Evolutionary conservation across 73 alveolate species (phyloP).

Genomic region (Paramecium pentaurelia): DNA sequence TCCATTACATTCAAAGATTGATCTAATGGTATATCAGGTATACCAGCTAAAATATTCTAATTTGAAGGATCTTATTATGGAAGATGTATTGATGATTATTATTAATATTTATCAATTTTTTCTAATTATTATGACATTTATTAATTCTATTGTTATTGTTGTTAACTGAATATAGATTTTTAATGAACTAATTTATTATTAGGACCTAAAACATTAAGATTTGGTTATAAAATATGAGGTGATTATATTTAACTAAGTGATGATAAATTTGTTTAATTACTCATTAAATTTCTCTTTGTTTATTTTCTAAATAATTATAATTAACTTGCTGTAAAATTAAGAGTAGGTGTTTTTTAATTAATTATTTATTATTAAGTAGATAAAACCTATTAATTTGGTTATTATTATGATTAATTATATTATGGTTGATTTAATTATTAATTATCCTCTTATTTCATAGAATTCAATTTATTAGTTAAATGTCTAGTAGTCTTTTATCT

Average conservation of each 20-base stretch:
- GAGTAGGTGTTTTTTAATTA: not conserved
- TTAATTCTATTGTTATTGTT: not conserved
- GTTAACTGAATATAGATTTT: not conserved
- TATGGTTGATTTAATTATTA: not conserved
- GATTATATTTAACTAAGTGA: not conserved
- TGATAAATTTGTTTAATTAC: not conserved
- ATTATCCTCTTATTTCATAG: not conserved
- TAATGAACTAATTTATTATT: not conserved
- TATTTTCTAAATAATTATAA: constrained; percentile 1
- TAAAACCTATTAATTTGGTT: not conserved
- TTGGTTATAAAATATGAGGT: not conserved
- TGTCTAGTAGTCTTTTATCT: not conserved
- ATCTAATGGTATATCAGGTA: not conserved
- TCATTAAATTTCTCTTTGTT: not conserved
- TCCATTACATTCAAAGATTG: not conserved
- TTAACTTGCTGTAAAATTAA: constrained; percentile 1
- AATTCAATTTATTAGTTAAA: not conserved
- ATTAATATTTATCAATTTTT: not conserved
- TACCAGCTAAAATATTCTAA: not conserved
- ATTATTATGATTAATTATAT: not conserved
- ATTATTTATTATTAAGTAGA: not conserved
- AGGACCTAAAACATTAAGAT: not conserved
- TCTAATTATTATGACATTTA: not conserved
- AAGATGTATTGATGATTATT: not conserved
- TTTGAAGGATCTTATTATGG: not conserved